Conservation (phyloP, 495 filamentous ascomycete genomes). For the Aspergillus sparsus region DNA sequence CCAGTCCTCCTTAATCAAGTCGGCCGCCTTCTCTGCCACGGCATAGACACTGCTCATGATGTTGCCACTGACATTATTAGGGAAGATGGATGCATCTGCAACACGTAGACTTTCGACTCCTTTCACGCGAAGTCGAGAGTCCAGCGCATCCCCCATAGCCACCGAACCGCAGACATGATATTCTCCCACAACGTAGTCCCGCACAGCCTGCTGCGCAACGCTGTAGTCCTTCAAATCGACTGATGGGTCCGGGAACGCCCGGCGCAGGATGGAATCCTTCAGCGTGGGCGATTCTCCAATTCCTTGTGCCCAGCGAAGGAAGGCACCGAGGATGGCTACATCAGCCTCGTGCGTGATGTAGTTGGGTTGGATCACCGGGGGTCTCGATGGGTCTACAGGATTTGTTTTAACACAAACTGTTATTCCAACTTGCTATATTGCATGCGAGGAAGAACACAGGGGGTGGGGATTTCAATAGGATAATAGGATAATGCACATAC, state of each 20-base stretch:
- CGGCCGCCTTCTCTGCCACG: slow-evolving; percentile 56
- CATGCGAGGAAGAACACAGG: background rate
- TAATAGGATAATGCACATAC: slow-evolving; percentile 10
- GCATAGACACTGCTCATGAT: slow-evolving; percentile 54
- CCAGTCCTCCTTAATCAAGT: slow-evolving; percentile 49
- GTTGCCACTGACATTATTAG: slow-evolving; percentile 51
- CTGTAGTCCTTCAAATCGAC: slow-evolving; percentile 27
- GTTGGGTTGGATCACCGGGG: slow-evolving; percentile 30
- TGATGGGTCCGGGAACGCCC: slow-evolving; percentile 22
- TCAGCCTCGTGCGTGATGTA: slow-evolving; percentile 41
- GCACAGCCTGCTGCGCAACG: slow-evolving; percentile 22
- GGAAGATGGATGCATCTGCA: slow-evolving; percentile 54
- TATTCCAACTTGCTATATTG: background rate
- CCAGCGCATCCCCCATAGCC: slow-evolving; percentile 58
- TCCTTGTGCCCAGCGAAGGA: slow-evolving; percentile 28
- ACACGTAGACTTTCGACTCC: slow-evolving; percentile 53
- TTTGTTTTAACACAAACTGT: background rate
- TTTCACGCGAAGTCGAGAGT: slow-evolving; percentile 47
- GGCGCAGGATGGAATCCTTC: slow-evolving; percentile 18
- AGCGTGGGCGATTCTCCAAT: slow-evolving; percentile 24
- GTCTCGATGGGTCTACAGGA: slow-evolving; percentile 24
- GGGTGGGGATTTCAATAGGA: background rate
- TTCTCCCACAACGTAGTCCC: slow-evolving; percentile 18
- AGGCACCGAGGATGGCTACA: slow-evolving; percentile 36
- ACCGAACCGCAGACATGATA: slow-evolving; percentile 48